Evolutionary conservation across 116 monocot species (phyloP), one percentile per base, ranked within the genome.

Genomic region (Papilionanthe hybrid): DNA sequence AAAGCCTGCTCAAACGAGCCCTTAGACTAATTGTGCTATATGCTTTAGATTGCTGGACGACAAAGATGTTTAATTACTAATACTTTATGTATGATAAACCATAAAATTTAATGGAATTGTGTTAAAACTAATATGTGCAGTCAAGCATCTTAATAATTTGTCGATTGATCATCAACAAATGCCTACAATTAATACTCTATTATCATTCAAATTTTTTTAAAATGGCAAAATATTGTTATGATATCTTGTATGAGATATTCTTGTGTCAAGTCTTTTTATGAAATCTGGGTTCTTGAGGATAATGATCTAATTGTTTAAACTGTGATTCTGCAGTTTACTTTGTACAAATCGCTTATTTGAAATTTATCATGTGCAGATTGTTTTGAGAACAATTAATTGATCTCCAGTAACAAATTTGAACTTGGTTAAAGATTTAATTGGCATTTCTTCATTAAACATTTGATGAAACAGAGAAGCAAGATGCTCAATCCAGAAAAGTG

Each of bases 401-500:
- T 12, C 11, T 73, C 22, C 3, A 43, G 17, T 22, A n/a, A 73
- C 43, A 73, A 44, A 42, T 44, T 42, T 73, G 43, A n/a, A 44
- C 73, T 43, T 43, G n/a, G 73, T 44, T 44, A 43, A 73, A 2
- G 11, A 72, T 15, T 42, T 13, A 19, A 0, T 72, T 19, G 37
- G 8, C 72, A 20, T 42, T 72, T 10, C 7, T 68, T 68, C 12
- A 12, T 68, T 6, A 28, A 41, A 72, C 72, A 42, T 84, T 32
- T 48, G 30, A 66, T 89, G 48, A 5, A 49, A 22, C 89, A 98
- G 98, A 84, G 91, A 85, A 90, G 79, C 86, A 92, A 88, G 85
- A 90, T 90, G 91, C 93, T 99, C 25, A 99, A 89, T 74, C 99
- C 99, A 76, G 99, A 99, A 44, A 99, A 89, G 78, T 99, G 99